Conservation (phyloP, 2,329 filamentous ascomycete genomes). For the Botrytis squamosa region DNA sequence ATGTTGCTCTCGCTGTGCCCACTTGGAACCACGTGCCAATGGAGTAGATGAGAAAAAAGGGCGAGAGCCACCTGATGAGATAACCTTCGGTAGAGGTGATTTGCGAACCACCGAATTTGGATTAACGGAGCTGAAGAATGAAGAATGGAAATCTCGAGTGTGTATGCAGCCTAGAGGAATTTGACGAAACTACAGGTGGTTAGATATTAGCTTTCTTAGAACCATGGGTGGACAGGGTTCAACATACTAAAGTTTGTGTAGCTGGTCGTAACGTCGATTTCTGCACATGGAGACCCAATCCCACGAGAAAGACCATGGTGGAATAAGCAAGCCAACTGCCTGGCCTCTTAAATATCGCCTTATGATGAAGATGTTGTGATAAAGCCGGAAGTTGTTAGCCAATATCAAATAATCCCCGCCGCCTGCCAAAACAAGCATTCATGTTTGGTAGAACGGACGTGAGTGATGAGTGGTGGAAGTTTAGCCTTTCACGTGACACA, state of each 20-base stretch:
- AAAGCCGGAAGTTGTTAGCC: not conserved
- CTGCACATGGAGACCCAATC: not conserved
- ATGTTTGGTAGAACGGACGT: not conserved
- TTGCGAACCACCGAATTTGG: not conserved
- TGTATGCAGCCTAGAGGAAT: not conserved
- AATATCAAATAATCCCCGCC: not conserved
- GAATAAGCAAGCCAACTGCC: not conserved
- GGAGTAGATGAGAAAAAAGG: slow-evolving; percentile 12
- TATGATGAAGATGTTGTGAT: not conserved
- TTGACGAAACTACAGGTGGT: not conserved
- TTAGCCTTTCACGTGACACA: not conserved
- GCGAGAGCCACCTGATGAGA: slow-evolving; percentile 1
- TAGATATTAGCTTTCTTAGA: not conserved
- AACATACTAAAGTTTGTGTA: not conserved
- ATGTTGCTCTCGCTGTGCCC: not conserved
- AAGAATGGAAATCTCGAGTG: not conserved
- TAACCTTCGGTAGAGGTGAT: not conserved
- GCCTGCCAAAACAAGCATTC: not conserved
- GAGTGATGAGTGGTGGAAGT: not conserved
- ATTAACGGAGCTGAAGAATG: not conserved
- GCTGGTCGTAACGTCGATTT: not conserved
- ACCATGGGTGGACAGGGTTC: not conserved
- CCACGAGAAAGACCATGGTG: not conserved
- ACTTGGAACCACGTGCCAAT: not conserved
- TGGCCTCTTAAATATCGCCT: not conserved